A percentile compares a stretch with the other conserved stretches of the same genome.
These are phyloP conservation scores for Conticribra guillardii DNA, from an alignment of 108 stramenopile genomes.

Conservation along the genomic window DNA sequence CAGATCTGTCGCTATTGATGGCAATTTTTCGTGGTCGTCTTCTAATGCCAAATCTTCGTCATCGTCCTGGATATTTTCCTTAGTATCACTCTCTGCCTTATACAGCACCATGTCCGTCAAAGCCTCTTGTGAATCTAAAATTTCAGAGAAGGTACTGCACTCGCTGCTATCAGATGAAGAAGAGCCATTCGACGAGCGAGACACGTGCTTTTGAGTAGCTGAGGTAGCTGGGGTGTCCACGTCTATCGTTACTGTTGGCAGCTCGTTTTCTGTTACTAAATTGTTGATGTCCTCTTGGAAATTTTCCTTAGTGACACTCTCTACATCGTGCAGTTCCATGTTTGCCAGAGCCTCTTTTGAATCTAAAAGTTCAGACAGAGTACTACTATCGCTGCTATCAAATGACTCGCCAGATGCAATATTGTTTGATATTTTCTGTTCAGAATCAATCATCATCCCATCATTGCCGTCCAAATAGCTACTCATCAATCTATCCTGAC, in stretches of 20 bases:
- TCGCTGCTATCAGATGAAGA: slow-evolving; percentile 22
- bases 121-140: slow-evolving; percentile 30
- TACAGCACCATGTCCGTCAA: slow-evolving; percentile 32
- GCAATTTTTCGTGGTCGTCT: too few species aligned
- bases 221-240: too few species aligned
- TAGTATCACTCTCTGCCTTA: not conserved
- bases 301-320: slow-evolving; percentile 3
- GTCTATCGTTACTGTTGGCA: too few species aligned
- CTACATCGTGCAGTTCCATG: slow-evolving; percentile 19
- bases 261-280: not conserved
- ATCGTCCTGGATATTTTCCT: not conserved
- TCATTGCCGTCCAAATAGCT: not conserved
- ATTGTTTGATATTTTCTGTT: not conserved
- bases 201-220: slow-evolving; percentile 4
- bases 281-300: not conserved
- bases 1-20: too few species aligned
- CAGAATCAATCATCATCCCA: not conserved
- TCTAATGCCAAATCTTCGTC: not conserved
- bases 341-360: slow-evolving; percentile 34
- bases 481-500: not conserved
- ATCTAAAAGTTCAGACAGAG: slow-evolving; percentile 23
- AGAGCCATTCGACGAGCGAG: slow-evolving; percentile 8
- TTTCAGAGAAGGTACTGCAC: slow-evolving; percentile 22
- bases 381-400: slow-evolving; percentile 26
- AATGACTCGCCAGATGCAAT: not conserved